Base-by-base conservation (phyloP, 2,329 filamentous ascomycete species). In the Stagonosporopsis tanaceti region DNA sequence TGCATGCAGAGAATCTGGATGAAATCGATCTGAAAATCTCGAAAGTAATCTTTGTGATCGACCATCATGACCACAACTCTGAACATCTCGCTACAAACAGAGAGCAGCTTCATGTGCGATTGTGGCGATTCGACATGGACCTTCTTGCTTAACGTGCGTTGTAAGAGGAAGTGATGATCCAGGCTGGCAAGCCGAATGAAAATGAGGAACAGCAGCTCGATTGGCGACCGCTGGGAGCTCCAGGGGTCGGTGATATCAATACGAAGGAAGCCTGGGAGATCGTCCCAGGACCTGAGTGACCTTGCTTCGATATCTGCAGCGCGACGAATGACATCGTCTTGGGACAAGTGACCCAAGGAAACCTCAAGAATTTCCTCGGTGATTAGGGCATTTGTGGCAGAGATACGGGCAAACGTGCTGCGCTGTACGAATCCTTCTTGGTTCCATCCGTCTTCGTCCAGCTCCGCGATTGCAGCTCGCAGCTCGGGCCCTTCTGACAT, bases 341-440 rank as follows among this genome's bases (percentile, higher is more conserved):
- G 68, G 1, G 62, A 30, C 3, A 53, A 69, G 64, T 4, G 30
- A 2, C 81, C 81, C 0, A 87, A 71, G 0, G 84, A 84, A 22
- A 87, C 77, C 60, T 87, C 83, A 4, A 88, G 76, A 4, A 88
- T 81, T 45, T 88, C 85, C 59, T 88, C 85, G 2, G 83, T 78
- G 7, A 88, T 77, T 0, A 69, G 53, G 5, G 81, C 80, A 34
- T 87, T 77, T 11, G 80, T 76, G 1, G 78, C 76, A 41, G 81
- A 80, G 0, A 82, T 79, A 25, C 85, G 76, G 0, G 76, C 64
- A 52, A 80, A 78, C 0, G 84, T 85, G 0, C 78, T 75, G 0
- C 80, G 67, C 20, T 80, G 74, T 0, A 85, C 63, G 0, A 71
- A 66, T 0, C 80, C 81, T 1, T 75, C 65, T 0, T 76, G 79